Evolutionary conservation across 2,329 filamentous ascomycete genomes (phyloP).

Genomic region (Plectosphaerella cucumerina): DNA sequence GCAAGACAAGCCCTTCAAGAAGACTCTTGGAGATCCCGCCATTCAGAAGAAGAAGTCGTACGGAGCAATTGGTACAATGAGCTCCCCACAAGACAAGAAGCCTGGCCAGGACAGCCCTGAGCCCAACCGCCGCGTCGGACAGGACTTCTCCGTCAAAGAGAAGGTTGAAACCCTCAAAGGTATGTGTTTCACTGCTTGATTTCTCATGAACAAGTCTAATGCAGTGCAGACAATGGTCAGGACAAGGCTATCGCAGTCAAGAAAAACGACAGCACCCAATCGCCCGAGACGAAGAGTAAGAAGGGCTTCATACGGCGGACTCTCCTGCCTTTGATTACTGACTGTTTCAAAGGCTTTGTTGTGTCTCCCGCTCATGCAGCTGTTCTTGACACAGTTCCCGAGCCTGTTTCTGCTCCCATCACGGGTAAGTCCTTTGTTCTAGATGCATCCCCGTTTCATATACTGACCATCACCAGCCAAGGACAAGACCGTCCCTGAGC

Average conservation of each 20-base stretch:
- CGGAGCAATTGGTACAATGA: background rate
- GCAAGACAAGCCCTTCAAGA: conserved; percentile 17
- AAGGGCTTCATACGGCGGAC: too few relatives aligned
- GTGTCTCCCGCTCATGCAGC: too few relatives aligned
- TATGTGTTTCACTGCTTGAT: background rate
- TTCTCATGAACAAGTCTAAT: background rate
- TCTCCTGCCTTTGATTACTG: too few relatives aligned
- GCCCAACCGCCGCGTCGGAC: background rate
- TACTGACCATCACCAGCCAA: background rate
- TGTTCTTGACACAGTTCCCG: too few relatives aligned
- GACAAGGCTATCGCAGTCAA: background rate
- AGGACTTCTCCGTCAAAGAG: background rate
- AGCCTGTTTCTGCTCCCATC: too few relatives aligned
- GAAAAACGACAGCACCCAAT: too few relatives aligned
- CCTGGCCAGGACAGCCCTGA: background rate
- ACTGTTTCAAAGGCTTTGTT: too few relatives aligned
- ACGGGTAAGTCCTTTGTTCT: too few relatives aligned
- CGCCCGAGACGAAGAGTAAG: background rate
- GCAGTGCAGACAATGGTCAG: background rate
- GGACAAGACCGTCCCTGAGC: background rate
- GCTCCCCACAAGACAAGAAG: background rate
- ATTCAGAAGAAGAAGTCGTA: background rate
- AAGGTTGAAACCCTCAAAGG: background rate
- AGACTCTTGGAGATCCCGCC: too few relatives aligned
- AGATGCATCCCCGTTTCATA: too few relatives aligned